Base-by-base conservation (phyloP, 129 eudicot genomes). In the Calendula officinalis region DNA sequence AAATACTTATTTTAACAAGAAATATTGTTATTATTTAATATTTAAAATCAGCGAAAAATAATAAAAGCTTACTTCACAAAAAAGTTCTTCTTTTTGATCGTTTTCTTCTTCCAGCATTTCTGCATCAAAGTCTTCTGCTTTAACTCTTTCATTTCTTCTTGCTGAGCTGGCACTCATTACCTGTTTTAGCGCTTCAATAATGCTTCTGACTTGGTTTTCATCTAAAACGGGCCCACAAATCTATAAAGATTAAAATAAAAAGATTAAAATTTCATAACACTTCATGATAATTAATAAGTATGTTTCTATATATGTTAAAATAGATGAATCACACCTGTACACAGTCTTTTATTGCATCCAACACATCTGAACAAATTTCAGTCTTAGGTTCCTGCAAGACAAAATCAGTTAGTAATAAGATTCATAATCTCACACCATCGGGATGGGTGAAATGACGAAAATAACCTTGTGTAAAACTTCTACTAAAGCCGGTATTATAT, bases 121-220 rank as follows among this genome's bases (percentile, higher is more conserved):
- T 35, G 91, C 92, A 76, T 94, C 99, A 76, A 94, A 94, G 82
- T 88, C 99, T 77, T 94, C 99, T 51, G 99, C 97, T 76, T 86
- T 86, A 39, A 89, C 82, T 75, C 97, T 72, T 69, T 84, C 96
- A 49, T 73, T 68, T 66, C 84, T 94, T 82, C 99, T 85, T 64
- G 83, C 74, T 64, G 90, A 74, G 60, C 99, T 94, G 64, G 99
- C 97, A 17, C 90, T 86, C 34, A 94, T 74, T 7, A 83, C 99
- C 62, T 77, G 87, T 37, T 94, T 94, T 33, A 94, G 75, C 86
- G 88, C 97, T 69, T 88, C 97, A 64, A 94, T 96, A 48, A 94
- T 86, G 75, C 86, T 69, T 79, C 84, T 84, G 37, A 94, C 97
- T 76, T 88, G 95, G 46, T 61, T 67, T 77, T 86, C 99, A 75